phyloP scores from a whole-genome alignment of 164 flowering plant species.

The Stephania cephalantha region DNA sequence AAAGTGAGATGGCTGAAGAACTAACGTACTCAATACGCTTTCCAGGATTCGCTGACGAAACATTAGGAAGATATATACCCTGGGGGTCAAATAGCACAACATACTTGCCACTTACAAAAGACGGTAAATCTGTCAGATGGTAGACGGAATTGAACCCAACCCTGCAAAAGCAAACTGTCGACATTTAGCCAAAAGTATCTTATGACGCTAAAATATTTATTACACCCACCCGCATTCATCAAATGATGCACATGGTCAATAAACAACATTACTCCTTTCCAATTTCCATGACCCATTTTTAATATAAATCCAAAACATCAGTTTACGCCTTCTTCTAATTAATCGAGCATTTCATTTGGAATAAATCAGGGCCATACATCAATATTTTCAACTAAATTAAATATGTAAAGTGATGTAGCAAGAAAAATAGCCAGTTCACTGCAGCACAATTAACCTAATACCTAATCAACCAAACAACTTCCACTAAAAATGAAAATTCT shows the following conservation, averaged over 20 bases:
- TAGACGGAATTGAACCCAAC: constrained; percentile 98
- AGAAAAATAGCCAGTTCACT: too few species aligned
- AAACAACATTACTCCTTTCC: neutral
- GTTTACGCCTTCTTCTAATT: too few species aligned
- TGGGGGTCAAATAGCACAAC: constrained; percentile 95
- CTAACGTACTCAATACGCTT: constrained; percentile 82
- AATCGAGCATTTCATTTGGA: too few species aligned
- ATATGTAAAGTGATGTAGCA: too few species aligned
- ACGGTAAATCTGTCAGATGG: constrained; percentile 91
- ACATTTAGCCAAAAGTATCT: neutral
- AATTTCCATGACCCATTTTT: neutral
- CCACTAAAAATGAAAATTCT: too few species aligned
- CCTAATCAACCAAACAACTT: too few species aligned
- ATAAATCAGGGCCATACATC: too few species aligned
- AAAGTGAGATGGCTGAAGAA: constrained; percentile 68
- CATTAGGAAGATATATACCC: constrained; percentile 74
- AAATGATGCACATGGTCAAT: neutral
- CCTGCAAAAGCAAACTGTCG: constrained; percentile 33
- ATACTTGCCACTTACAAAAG: constrained; percentile 90
- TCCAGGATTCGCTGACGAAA: constrained; percentile 88
- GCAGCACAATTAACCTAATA: too few species aligned
- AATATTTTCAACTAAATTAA: too few species aligned
- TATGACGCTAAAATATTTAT: neutral
- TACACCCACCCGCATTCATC: constrained; percentile 1
- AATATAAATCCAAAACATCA: neutral